Evolutionary conservation across 108 stramenopile species (phyloP), one percentile per base, ranked within the genome.

Genomic region (Pseudonitzschia pungens): DNA sequence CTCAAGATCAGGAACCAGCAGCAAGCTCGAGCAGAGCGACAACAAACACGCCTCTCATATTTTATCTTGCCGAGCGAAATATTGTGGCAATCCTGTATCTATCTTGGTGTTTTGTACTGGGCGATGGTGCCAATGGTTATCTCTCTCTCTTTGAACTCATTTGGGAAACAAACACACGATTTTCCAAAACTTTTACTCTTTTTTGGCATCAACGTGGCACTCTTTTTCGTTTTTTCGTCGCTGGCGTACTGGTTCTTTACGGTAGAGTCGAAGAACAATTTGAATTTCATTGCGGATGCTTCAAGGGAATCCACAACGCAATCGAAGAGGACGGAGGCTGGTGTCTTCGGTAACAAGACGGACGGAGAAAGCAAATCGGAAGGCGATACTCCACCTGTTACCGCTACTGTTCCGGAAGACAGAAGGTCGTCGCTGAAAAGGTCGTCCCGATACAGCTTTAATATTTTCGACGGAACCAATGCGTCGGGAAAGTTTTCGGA

Each of bases 401-500:
- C 6, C 36, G 36, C 36, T 36, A 6, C 36, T 36, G 36, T 5
- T 36, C 36, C 36, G 36, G 36, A 36, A 2, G 36, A 36, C 2
- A 36, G 4, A 6, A 5, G 4, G 6, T 2, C 36, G 36, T 6
- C 36, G 6, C 36, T 5, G 36, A 36, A 5, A 36, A 6, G 6
- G 36, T 6, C 2, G 36, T 36, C 36, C 24, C 54, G 24, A 33
- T 62, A 20, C 60, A 62, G 33, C 36, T 68, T 68, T 50, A 68
- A 68, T 50, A 68, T 68, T 29, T 68, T 68, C 48, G 67, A 68
- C 45, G 67, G 67, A 2, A 52, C 67, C 0, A 68, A 68, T 68
- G 48, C 50, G 15, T 11, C 27, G n/a, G 48, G 50, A 7, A 21
- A 0, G 27, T 68, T 29, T 68, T 18, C 67, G 31, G 0, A 15